phyloP scores from a whole-genome alignment of 2,329 filamentous ascomycete genomes.

The Tolypocladium guangdongense region DNA sequence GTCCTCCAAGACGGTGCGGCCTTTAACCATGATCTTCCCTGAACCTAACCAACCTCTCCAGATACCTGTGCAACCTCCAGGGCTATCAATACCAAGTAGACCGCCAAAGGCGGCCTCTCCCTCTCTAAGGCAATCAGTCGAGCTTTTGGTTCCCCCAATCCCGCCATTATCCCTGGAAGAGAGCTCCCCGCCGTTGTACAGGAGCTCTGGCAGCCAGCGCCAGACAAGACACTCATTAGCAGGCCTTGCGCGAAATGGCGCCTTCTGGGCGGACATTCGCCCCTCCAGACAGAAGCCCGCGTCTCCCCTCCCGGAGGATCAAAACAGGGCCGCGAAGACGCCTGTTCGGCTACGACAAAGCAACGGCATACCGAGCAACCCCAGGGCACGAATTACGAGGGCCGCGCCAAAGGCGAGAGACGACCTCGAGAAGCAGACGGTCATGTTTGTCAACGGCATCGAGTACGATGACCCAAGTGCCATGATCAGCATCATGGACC shows the following conservation, averaged over 20 bases:
- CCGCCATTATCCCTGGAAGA: slow-evolving; percentile 1
- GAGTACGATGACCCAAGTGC: slow-evolving; percentile 40
- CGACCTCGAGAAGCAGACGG: slow-evolving; percentile 29
- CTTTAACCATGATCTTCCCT: neutral
- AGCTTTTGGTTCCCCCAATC: slow-evolving; percentile 6
- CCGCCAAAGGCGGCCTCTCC: neutral
- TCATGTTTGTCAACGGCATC: slow-evolving; percentile 46
- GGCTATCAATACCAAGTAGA: neutral
- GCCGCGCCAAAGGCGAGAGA: slow-evolving; percentile 14
- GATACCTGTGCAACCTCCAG: neutral
- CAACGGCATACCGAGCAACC: slow-evolving; percentile 37
- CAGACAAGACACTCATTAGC: slow-evolving; percentile 7
- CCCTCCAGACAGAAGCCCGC: slow-evolving; percentile 17
- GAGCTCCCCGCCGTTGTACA: neutral
- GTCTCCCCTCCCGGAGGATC: slow-evolving; percentile 8
- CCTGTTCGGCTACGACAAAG: slow-evolving; percentile 33
- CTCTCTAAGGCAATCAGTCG: slow-evolving; percentile 1
- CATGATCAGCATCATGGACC: slow-evolving; percentile 38
- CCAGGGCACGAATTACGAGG: slow-evolving; percentile 26
- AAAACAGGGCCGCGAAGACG: slow-evolving; percentile 16
- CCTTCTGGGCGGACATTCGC: slow-evolving; percentile 17
- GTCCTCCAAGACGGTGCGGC: neutral
- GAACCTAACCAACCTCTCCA: neutral
- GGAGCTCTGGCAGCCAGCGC: neutral
- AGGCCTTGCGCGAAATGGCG: slow-evolving; percentile 18